These are phyloP conservation scores for Fonsecaea erecta DNA, from an alignment of 2,329 filamentous ascomycete genomes.

Conservation along the genomic window DNA sequence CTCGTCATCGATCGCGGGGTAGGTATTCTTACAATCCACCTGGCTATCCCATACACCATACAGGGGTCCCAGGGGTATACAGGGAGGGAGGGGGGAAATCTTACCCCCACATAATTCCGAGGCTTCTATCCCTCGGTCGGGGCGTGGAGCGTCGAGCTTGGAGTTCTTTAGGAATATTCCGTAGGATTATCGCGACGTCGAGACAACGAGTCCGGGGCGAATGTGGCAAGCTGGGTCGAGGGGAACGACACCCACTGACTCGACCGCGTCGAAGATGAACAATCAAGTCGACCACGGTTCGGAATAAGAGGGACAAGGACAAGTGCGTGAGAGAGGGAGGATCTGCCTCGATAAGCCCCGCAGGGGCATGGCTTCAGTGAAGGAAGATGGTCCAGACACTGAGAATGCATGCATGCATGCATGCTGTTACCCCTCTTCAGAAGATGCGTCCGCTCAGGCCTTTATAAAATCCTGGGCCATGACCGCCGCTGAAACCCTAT, in stretches of 20 bases:
- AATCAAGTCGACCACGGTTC: background rate
- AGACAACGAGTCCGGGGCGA: background rate
- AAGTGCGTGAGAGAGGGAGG: background rate
- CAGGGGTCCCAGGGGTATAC: too few species aligned
- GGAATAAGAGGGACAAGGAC: background rate
- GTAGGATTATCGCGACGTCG: background rate
- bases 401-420: background rate
- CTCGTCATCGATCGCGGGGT: conserved; percentile 8
- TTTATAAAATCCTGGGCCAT: conserved; percentile 4
- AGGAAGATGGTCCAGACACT: background rate
- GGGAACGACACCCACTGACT: background rate
- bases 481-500: background rate
- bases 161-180: background rate
- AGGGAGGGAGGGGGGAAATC: background rate
- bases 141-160: background rate
- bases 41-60: background rate
- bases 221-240: background rate
- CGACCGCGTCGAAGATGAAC: background rate
- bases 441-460: conserved; percentile 10
- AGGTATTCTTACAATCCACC: background rate
- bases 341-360: background rate
- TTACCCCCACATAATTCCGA: conserved; percentile 9
- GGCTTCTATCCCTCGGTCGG: conserved; percentile 3
- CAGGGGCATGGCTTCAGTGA: background rate
- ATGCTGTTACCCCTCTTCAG: conserved; percentile 7